Evolutionary conservation across 768 basidiomycete species (phyloP).

Genomic region (Rhodotorula babjevae): DNA sequence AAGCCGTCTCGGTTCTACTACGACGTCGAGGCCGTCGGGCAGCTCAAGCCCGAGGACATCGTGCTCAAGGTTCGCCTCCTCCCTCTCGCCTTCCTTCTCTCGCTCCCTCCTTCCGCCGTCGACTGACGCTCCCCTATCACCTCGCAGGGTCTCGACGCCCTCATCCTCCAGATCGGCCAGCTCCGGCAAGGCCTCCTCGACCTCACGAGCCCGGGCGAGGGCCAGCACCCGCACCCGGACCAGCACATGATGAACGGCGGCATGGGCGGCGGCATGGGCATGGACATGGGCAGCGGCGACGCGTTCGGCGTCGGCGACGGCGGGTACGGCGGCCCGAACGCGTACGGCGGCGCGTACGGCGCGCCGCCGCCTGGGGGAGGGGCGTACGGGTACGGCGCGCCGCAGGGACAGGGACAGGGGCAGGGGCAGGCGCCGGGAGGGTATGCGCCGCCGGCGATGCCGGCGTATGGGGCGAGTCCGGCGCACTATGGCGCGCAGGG

Average conservation of each 20-base stretch:
- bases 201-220: conserved; percentile 15
- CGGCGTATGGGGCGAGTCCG: background rate
- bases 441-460: background rate
- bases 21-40: conserved; percentile 90
- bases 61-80: conserved; percentile 63
- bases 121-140: background rate
- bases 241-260: background rate
- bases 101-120: background rate
- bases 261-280: background rate
- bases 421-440: background rate
- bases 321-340: background rate
- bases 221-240: background rate
- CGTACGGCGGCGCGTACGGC: conserved; percentile 4
- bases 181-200: conserved; percentile 37
- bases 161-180: conserved; percentile 38
- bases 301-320: conserved; percentile 11
- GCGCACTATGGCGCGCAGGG: background rate
- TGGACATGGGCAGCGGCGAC: background rate
- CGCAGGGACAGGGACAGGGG: too few relatives aligned
- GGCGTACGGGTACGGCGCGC: background rate
- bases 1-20: conserved; percentile 88
- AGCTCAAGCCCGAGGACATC: conserved; percentile 79
- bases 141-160: conserved; percentile 39
- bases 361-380: background rate
- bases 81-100: background rate